Conservation (phyloP, 1,139 yeast species). For the Saccharomyces hybrid region DNA sequence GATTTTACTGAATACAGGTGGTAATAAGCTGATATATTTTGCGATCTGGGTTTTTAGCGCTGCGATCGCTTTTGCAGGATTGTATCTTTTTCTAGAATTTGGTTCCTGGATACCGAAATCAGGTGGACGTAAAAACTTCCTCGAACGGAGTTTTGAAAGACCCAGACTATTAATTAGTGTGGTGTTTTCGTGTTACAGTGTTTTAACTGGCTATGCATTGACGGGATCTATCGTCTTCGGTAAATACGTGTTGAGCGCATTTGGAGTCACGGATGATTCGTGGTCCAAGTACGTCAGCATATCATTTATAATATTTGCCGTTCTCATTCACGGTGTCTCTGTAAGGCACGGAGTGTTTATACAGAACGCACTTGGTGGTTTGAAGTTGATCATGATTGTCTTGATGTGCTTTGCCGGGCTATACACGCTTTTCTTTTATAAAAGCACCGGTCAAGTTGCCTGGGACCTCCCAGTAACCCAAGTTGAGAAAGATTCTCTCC, state of each 20-base stretch:
- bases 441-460: constrained; percentile 5
- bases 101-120: constrained; percentile 65
- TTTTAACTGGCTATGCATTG: constrained; percentile 56
- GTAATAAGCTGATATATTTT: constrained; percentile 53
- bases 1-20: constrained; percentile 59
- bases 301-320: constrained; percentile 38
- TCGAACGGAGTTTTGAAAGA: constrained; percentile 55
- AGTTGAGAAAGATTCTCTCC: constrained; percentile 27
- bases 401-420: constrained; percentile 46
- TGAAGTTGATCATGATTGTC: constrained; percentile 44
- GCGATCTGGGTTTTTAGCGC: constrained; percentile 58
- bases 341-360: constrained; percentile 46
- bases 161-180: constrained; percentile 58
- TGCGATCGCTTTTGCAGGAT: constrained; percentile 54
- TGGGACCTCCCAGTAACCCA: constrained; percentile 12
- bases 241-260: constrained; percentile 49
- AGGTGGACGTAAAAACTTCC: constrained; percentile 67
- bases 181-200: constrained; percentile 48
- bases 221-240: constrained; percentile 67
- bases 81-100: constrained; percentile 57
- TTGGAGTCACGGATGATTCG: constrained; percentile 39
- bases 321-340: constrained; percentile 47
- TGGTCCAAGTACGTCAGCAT: constrained; percentile 41
- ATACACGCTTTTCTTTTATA: constrained; percentile 40
- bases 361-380: constrained; percentile 50